Base-by-base conservation (phyloP, 768 basidiomycete species). In the Ramaria rubella region DNA sequence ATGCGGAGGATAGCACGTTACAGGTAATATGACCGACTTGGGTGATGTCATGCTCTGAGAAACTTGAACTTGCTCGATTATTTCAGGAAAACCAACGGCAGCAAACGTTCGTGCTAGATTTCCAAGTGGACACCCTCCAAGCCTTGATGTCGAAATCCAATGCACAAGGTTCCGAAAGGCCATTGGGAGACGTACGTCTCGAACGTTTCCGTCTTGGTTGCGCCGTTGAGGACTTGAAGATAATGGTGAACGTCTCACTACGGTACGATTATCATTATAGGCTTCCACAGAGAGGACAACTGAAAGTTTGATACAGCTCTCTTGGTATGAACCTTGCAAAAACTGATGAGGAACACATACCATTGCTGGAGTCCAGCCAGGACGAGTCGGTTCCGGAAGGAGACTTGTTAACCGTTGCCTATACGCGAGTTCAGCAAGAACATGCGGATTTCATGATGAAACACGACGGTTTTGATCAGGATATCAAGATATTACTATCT, bases 381-480 rank as follows among this genome's bases (percentile, higher is more conserved):
- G 62, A 70, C 3, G 69, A 73, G 27, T 64, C 69, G 2, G 63
- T 68, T 15, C 71, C 73, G 42, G 76, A 79, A 60, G 72, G 77
- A 54, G 85, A 94, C 59, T 81, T 99, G 17, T 76, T 99, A 40
- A 81, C 75, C 19, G 80, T 99, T 45, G 76, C 80, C 11, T 99
- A 98, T 65, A 72, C 74, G 26, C 83, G 89, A 40, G 88, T 86
- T 1, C 88, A 97, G 67, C 82, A 79, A 63, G 77, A 81, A 26
- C 94, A 94, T 4, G 94, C 96, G 0, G 90, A 95, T 63, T 97
- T 87, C 69, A 69, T 79, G 60, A 80, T 83, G 1, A 70, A 82
- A 4, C 86, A 88, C 69, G 91, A 93, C 59, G 85, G 87, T 23
- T 82, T 94, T 46, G 89, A 95, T 63, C 94, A 96, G 70, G 87